phyloP scores from a whole-genome alignment of 805 yeast genomes.

The Candida maris region DNA sequence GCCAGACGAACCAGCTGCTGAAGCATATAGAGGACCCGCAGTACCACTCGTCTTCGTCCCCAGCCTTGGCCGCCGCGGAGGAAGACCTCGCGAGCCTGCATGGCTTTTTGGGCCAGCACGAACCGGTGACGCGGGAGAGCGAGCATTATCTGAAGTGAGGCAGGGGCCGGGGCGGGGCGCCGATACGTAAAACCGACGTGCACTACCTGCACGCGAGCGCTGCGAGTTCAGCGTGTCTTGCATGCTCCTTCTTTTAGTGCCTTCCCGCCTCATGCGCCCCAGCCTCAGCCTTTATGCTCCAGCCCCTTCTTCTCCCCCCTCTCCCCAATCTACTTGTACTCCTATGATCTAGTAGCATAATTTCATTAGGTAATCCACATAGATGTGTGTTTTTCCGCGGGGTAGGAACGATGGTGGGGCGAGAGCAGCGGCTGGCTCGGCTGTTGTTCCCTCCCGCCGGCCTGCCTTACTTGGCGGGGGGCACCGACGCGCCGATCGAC shows the following conservation, averaged over 20 bases:
- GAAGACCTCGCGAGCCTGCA: not conserved
- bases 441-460: not conserved
- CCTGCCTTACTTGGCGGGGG: constrained; percentile 1
- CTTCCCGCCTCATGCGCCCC: too few species aligned
- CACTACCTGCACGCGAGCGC: too few species aligned
- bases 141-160: constrained; percentile 1
- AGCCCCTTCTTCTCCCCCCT: too few species aligned
- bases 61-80: not conserved
- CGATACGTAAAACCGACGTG: too few species aligned
- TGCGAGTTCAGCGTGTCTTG: too few species aligned
- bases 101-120: constrained; percentile 4
- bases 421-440: not conserved
- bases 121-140: constrained; percentile 1
- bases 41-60: not conserved
- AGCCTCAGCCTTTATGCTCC: too few species aligned
- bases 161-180: not conserved
- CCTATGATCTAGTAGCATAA: too few species aligned
- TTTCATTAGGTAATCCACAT: not conserved
- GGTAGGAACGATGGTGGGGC: not conserved
- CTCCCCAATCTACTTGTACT: too few species aligned
- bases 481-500: constrained; percentile 1
- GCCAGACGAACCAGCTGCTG: constrained; percentile 19
- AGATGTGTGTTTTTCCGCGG: not conserved
- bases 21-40: constrained; percentile 2
- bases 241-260: too few species aligned